phyloP scores from a whole-genome alignment of 768 basidiomycete species.

The Leccinellum luteum region DNA sequence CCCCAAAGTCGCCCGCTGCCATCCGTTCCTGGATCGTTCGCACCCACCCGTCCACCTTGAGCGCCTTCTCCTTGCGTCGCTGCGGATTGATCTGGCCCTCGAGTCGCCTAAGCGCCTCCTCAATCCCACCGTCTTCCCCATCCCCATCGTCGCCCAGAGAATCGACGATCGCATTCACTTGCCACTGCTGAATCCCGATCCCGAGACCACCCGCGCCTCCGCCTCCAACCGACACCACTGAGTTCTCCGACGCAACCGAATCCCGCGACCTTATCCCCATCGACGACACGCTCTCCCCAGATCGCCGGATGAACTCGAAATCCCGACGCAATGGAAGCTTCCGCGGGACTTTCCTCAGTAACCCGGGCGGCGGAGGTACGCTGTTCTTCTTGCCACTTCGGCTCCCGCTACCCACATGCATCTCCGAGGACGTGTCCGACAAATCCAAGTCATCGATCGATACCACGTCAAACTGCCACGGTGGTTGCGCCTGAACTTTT shows the following conservation, averaged over 20 bases:
- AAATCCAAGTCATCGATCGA: conserved; percentile 78
- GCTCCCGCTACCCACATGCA: conserved; percentile 29
- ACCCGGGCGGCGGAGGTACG: conserved; percentile 47
- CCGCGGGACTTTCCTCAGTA: conserved; percentile 51
- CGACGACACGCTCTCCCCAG: conserved; percentile 71
- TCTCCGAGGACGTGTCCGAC: conserved; percentile 71
- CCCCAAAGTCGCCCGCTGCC: conserved; percentile 59
- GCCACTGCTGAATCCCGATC: conserved; percentile 70
- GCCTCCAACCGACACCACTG: conserved; percentile 37
- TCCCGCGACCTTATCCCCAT: conserved; percentile 69
- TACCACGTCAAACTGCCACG: conserved; percentile 68
- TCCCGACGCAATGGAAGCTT: conserved; percentile 74
- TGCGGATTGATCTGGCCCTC: conserved; percentile 84
- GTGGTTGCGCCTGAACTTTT: conserved; percentile 38
- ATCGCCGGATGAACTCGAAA: conserved; percentile 76
- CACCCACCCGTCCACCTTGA: conserved; percentile 83
- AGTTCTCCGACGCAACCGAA: conserved; percentile 51
- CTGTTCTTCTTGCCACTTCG: conserved; percentile 2
- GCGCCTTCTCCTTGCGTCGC: conserved; percentile 64
- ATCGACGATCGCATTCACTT: conserved; percentile 74
- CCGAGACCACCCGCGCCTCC: conserved; percentile 25
- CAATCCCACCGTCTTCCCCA: conserved; percentile 75
- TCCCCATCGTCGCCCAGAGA: conserved; percentile 73
- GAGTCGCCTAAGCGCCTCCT: conserved; percentile 73
- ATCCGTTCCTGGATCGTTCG: conserved; percentile 66